These are phyloP conservation scores for Fusarium falciforme DNA, from an alignment of 2,329 filamentous ascomycete species.

Conservation along the genomic window DNA sequence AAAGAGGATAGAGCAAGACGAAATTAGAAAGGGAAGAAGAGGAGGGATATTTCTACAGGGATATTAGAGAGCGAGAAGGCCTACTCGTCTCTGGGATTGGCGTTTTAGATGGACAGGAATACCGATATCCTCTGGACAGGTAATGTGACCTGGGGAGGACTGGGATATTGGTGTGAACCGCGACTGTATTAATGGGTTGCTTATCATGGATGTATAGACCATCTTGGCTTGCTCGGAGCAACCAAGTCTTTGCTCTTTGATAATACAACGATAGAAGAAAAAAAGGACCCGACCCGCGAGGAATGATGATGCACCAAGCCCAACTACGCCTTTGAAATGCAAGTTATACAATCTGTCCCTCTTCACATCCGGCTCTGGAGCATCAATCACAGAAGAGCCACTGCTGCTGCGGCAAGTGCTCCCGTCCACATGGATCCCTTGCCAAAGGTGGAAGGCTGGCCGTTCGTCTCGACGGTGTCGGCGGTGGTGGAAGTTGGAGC, in stretches of 20 bases:
- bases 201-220: constrained; percentile 12
- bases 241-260: neutral
- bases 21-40: neutral
- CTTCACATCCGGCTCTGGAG: neutral
- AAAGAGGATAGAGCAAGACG: neutral
- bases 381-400: constrained; percentile 1
- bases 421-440: constrained; percentile 16
- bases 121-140: neutral
- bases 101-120: constrained; percentile 1
- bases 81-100: neutral
- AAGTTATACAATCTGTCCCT: neutral
- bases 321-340: neutral
- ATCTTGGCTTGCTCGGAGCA: neutral
- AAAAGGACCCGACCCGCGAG: neutral
- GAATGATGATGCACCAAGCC: neutral
- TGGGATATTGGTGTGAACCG: neutral
- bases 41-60: neutral
- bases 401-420: constrained; percentile 2
- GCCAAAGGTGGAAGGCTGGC: neutral
- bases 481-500: neutral
- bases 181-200: neutral
- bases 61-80: neutral
- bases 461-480: constrained; percentile 1
- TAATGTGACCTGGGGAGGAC: neutral
- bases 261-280: constrained; percentile 1